Base-by-base conservation (phyloP, 2,329 filamentous ascomycete genomes). In the Colletotrichum sp. region DNA sequence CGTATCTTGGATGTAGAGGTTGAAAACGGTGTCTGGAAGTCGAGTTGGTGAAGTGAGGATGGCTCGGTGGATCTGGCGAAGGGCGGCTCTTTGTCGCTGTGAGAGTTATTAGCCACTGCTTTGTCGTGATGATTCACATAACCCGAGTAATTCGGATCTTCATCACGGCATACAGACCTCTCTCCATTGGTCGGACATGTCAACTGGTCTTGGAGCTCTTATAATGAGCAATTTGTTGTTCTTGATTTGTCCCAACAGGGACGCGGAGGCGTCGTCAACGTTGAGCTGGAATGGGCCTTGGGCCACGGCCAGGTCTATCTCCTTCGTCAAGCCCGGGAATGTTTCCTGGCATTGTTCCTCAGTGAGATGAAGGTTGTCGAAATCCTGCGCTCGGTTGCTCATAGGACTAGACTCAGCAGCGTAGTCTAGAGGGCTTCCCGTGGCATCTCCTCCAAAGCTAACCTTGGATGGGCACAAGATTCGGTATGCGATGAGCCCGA, bases 11-110 rank as follows among this genome's bases (percentile, higher is more conserved):
- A 91, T 85, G 80, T 86, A 87, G 78, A 92, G 84, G 58, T 88
- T 83, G 79, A 92, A 87, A 77, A 89, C 82, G 30, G 88, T 89
- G 79, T 91, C 84, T 6, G 90, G 89, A 4, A 89, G 77, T 1
- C 83, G 83, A 7, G 84, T 81, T 0, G 89, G 88, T 9, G 87
- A 86, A 13, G 90, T 88, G 34, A 87, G 78, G 14, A 91, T 80
- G 7, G 89, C 89, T 74, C 87, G 86, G 79, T 91, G 83, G 77
- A 92, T 85, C 77, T 90, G 87, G 79, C 90, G 86, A 1, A 92
- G 85, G 12, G 87, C 86, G n/a, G 89, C 88, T 48, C 84, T 84
- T 65, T 88, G 87, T 75, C 89, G 88, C 82, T 87, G 69, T 8
- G 32, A 21, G 21, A 26, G 10, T 61, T 52, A 48, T 74, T 38